Evolutionary conservation across 768 basidiomycete species (phyloP).

Genomic region (Boletellus ananas): DNA sequence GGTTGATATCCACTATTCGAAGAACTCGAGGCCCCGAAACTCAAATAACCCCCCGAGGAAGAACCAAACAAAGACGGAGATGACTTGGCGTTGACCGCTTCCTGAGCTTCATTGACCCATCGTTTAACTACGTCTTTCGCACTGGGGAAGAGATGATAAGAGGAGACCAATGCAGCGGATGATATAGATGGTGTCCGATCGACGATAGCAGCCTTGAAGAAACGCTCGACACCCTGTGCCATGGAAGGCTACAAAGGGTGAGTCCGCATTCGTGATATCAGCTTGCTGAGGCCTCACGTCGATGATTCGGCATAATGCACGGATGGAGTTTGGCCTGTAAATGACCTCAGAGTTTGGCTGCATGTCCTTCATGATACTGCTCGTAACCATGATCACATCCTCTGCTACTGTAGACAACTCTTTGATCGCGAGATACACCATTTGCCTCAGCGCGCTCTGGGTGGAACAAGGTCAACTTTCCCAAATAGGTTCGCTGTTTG

Average conservation of each 20-base stretch:
- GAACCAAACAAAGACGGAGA: conserved; percentile 64
- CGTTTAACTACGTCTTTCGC: conserved; percentile 96
- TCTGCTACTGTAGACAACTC: conserved; percentile 94
- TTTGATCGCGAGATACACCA: conserved; percentile 98
- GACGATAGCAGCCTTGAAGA: conserved; percentile 99
- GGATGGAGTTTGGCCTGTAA: conserved; percentile 95
- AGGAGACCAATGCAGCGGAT: conserved; percentile 92
- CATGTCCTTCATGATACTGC: conserved; percentile 99
- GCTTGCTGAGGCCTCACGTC: conserved; percentile 61
- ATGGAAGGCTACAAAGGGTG: conserved; percentile 77
- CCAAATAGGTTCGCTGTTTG: not conserved
- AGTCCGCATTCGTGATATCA: conserved; percentile 34
- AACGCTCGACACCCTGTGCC: conserved; percentile 97
- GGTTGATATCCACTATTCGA: conserved; percentile 66
- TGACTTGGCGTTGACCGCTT: conserved; percentile 89
- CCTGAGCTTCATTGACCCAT: conserved; percentile 99
- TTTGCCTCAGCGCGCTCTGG: conserved; percentile 92
- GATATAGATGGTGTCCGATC: conserved; percentile 95
- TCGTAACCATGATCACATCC: conserved; percentile 99
- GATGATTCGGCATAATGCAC: conserved; percentile 93
- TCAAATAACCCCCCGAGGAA: conserved; percentile 60
- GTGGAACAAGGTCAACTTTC: conserved; percentile 7
- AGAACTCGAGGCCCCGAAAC: conserved; percentile 57
- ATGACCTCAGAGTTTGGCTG: conserved; percentile 98
- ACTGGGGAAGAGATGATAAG: conserved; percentile 92